phyloP scores from a whole-genome alignment of 2,329 filamentous ascomycete species.

The Clarireedia homoeocarpa region DNA sequence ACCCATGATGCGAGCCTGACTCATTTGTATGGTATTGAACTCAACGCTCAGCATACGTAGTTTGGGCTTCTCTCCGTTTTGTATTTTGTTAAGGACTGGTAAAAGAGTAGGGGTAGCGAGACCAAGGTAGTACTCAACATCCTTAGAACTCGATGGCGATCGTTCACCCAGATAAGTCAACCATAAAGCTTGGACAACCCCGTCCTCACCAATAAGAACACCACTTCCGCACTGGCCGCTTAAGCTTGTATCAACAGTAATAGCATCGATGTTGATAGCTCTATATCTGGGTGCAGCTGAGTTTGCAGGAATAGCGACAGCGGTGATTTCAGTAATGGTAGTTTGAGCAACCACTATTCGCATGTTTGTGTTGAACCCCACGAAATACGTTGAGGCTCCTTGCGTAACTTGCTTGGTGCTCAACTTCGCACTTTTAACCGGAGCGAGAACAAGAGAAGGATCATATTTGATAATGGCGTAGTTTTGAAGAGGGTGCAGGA shows the following conservation, averaged over 20 bases:
- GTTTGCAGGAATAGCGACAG: conserved; percentile 92
- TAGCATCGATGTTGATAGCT: conserved; percentile 91
- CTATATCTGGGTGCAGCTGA: conserved; percentile 85
- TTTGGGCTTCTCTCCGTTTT: conserved; percentile 68
- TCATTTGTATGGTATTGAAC: conserved; percentile 93
- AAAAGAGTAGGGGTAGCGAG: conserved; percentile 82
- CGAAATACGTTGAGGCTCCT: conserved; percentile 89
- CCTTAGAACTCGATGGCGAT: conserved; percentile 67
- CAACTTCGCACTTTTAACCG: conserved; percentile 81
- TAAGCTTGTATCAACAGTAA: conserved; percentile 90
- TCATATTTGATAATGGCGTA: conserved; percentile 96
- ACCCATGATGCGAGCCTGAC: conserved; percentile 93
- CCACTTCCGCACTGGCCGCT: conserved; percentile 90
- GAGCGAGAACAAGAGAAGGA: conserved; percentile 83
- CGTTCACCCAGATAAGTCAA: conserved; percentile 93
- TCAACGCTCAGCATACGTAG: conserved; percentile 90
- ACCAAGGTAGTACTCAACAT: conserved; percentile 94
- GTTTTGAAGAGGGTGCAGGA: conserved; percentile 94
- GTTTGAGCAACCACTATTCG: conserved; percentile 91
- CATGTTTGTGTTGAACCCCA: conserved; percentile 96
- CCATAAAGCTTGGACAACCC: conserved; percentile 92
- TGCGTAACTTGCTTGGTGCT: conserved; percentile 79
- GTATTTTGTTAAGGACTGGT: conserved; percentile 81
- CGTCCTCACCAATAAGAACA: conserved; percentile 81
- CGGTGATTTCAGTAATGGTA: conserved; percentile 92